Conservation (phyloP, 106 monocot genomes). For the Dendrobium officinale region DNA sequence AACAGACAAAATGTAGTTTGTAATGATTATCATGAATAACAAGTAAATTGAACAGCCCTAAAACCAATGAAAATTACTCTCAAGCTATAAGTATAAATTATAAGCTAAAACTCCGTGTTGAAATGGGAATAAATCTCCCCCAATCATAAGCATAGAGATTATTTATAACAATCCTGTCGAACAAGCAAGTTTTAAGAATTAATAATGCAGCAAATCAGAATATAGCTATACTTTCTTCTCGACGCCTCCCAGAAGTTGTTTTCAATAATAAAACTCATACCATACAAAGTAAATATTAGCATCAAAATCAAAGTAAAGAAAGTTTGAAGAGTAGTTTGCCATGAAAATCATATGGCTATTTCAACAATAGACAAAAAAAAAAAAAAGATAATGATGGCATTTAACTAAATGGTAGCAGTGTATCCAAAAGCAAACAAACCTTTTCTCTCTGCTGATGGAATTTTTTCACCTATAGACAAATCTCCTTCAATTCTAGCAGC, state of each 20-base stretch:
- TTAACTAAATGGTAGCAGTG: not conserved
- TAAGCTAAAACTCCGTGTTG: not conserved
- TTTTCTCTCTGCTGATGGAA: slow-evolving; percentile 80
- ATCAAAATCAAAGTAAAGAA: not conserved
- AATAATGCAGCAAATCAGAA: no score
- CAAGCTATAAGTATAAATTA: not conserved
- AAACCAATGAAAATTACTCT: not conserved
- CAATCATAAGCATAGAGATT: no score
- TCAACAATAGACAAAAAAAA: not conserved
- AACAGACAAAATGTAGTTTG: not conserved
- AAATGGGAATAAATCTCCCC: no score
- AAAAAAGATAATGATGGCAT: not conserved
- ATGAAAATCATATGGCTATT: not conserved
- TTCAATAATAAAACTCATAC: not conserved
- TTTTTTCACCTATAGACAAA: slow-evolving; percentile 58
- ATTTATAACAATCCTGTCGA: no score
- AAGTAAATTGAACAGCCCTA: not conserved
- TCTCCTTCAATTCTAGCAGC: slow-evolving; percentile 53
- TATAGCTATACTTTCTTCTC: no score
- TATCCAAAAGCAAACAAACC: slow-evolving; percentile 30
- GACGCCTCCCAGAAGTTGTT: no score
- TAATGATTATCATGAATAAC: not conserved
- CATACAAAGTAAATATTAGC: not conserved
- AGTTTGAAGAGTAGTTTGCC: not conserved
- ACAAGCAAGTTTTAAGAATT: no score